Conservation (phyloP, 73 alveolate species). For the Paramecium octaurelia region DNA sequence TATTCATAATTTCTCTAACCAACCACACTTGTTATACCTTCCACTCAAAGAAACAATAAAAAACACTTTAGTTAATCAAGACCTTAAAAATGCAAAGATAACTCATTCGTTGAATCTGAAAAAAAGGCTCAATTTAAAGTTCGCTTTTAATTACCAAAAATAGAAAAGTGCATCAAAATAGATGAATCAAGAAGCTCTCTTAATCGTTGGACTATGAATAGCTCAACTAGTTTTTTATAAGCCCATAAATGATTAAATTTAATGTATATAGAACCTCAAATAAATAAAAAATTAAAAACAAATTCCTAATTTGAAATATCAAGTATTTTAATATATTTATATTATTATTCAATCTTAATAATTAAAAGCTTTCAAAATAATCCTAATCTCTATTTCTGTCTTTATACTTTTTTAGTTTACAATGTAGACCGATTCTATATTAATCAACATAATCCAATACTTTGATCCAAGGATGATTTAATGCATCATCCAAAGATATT, state of each 20-base stretch:
- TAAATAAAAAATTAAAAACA: background rate
- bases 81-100: background rate
- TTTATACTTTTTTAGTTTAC: background rate
- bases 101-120: background rate
- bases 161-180: background rate
- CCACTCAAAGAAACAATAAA: background rate
- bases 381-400: background rate
- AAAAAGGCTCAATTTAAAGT: background rate
- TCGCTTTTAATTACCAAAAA: background rate
- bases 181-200: background rate
- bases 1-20: background rate
- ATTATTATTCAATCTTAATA: background rate
- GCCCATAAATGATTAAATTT: background rate
- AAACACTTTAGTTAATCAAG: background rate
- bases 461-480: constrained; percentile 60
- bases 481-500: constrained; percentile 46
- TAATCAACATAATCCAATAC: background rate
- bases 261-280: background rate
- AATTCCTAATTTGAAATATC: background rate
- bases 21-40: background rate
- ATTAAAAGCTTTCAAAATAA: background rate
- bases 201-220: background rate
- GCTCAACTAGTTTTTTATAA: background rate
- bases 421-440: background rate
- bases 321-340: background rate